Evolutionary conservation across 2,329 filamentous ascomycete genomes (phyloP).

Genomic region (Claviceps sp.): DNA sequence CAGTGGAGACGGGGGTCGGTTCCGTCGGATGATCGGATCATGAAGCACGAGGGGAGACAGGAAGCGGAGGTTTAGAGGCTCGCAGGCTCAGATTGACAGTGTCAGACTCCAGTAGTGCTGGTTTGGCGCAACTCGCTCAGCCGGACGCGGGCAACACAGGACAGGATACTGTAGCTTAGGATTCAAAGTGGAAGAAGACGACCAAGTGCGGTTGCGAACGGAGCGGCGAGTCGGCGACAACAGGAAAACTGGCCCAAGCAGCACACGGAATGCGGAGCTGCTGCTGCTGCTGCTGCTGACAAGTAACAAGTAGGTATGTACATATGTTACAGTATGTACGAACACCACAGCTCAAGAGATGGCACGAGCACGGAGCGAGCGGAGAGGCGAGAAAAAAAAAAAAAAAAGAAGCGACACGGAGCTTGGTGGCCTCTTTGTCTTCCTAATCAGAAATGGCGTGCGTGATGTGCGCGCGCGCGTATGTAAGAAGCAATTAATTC

Average conservation of each 20-base stretch:
- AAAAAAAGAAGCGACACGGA: neutral
- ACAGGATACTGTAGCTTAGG: neutral
- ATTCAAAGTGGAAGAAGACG: neutral
- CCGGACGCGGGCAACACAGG: neutral
- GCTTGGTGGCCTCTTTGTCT: neutral
- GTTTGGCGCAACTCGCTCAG: neutral
- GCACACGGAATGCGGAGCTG: neutral
- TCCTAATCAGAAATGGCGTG: neutral
- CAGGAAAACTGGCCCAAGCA: neutral
- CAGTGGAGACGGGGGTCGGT: slow-evolving; percentile 4
- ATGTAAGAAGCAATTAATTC: slow-evolving; percentile 2
- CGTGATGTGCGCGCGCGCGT: neutral
- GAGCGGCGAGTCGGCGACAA: neutral
- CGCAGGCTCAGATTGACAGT: neutral
- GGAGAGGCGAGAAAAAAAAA: neutral
- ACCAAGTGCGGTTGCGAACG: neutral
- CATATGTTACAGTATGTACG: no score
- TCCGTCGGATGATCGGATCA: slow-evolving; percentile 5
- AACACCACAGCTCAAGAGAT: slow-evolving; percentile 3
- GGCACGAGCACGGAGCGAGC: slow-evolving; percentile 2
- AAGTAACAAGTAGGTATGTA: neutral
- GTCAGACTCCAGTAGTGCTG: neutral
- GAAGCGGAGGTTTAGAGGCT: neutral
- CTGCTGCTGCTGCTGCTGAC: neutral
- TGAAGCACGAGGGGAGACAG: slow-evolving; percentile 1